Conservation (phyloP, 352 stramenopile genomes). For the Pythium folliculosum region DNA sequence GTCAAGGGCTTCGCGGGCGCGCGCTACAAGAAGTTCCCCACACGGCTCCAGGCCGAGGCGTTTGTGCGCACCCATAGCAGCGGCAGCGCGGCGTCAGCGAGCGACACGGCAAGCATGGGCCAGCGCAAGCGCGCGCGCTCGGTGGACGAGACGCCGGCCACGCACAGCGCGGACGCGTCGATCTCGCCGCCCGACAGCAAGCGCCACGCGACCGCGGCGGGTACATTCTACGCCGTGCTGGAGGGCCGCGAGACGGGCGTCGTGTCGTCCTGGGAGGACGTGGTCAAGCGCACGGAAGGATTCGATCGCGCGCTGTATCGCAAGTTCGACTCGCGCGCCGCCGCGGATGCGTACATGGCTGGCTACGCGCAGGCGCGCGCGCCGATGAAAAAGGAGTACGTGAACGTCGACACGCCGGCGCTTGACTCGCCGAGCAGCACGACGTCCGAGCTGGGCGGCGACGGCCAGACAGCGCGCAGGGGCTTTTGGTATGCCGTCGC, state of each 20-base stretch:
- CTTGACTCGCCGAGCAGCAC: neutral
- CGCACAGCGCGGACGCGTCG: neutral
- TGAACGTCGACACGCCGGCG: neutral
- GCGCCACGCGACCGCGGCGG: conserved; percentile 16
- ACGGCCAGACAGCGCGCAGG: neutral
- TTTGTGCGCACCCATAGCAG: conserved; percentile 37
- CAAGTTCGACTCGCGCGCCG: conserved; percentile 35
- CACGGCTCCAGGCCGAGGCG: conserved; percentile 41
- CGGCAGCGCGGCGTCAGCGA: neutral
- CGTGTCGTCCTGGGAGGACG: conserved; percentile 37
- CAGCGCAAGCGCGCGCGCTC: too few relatives aligned
- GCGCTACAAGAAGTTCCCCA: conserved; percentile 72
- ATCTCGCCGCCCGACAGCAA: conserved; percentile 13
- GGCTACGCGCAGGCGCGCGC: conserved; percentile 20
- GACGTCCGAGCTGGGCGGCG: neutral
- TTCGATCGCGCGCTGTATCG: conserved; percentile 30
- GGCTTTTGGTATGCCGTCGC: conserved; percentile 52
- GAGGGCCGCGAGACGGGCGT: conserved; percentile 41
- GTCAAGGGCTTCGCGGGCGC: conserved; percentile 58
- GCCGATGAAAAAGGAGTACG: neutral
- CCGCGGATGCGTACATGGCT: conserved; percentile 29
- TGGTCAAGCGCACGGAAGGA: conserved; percentile 36
- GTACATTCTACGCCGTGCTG: conserved; percentile 22
- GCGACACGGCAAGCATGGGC: too few relatives aligned
- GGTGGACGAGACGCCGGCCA: neutral